Percentiles rank a stretch among this genome's conserved stretches.
phyloP scores from a whole-genome alignment of 495 filamentous ascomycete genomes.

The Rusavskia elegans region DNA sequence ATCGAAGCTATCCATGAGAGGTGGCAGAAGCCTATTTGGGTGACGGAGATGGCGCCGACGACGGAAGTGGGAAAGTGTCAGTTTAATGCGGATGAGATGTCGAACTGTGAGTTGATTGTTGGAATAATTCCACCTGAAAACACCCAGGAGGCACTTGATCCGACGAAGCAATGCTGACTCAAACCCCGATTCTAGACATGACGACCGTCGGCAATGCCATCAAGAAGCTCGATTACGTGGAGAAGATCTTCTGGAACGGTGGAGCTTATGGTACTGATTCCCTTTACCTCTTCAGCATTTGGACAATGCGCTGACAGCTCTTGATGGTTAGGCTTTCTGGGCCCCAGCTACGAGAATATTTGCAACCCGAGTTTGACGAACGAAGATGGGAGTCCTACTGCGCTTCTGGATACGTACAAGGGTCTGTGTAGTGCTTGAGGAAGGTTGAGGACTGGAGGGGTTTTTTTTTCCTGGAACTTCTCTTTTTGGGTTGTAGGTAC shows the following conservation, averaged over 20 bases:
- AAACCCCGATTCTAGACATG: not conserved
- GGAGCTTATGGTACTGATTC: constrained; percentile 2
- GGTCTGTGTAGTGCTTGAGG: not conserved
- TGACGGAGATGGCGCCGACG: constrained; percentile 12
- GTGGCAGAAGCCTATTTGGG: constrained; percentile 12
- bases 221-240: constrained; percentile 6
- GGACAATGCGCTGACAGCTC: not conserved
- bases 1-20: constrained; percentile 5
- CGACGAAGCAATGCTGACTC: too few species aligned
- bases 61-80: not conserved
- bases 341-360: too few species aligned
- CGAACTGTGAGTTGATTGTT: not conserved
- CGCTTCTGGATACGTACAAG: constrained; percentile 4
- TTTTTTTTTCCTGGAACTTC: too few species aligned
- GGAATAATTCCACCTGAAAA: too few species aligned
- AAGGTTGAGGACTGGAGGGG: not conserved
- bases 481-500: too few species aligned
- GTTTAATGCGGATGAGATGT: not conserved
- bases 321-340: not conserved
- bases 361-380: constrained; percentile 15
- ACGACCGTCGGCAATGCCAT: constrained; percentile 3
- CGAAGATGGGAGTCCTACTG: constrained; percentile 7
- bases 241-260: constrained; percentile 15
- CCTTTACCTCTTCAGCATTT: too few species aligned
- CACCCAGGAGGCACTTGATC: too few species aligned